Evolutionary conservation across 2,329 filamentous ascomycete species (phyloP), one percentile per base, ranked within the genome.

Genomic region (Aspergillus sp.): DNA sequence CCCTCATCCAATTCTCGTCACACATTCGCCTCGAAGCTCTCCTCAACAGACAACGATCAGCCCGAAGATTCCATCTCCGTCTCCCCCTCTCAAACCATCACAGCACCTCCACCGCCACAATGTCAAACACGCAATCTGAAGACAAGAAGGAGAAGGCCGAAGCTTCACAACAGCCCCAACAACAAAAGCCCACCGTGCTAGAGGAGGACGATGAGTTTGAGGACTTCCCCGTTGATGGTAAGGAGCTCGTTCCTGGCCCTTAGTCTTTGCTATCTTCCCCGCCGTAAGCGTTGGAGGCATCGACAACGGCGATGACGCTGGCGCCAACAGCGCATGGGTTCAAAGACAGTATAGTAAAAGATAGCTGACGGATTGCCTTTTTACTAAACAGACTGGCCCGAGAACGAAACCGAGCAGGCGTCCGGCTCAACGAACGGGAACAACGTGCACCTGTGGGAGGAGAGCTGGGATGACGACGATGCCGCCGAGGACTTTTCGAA

Each of bases 201-300:
- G 95, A 97, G 78, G 95, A 99, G 78, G 95, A 99, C 75, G 95
- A 99, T 78, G 95, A 99, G 82, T 99, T 99, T 73, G 95, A 99
- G 77, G 95, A 99, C 78, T 99, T 99, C 74, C 95, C 95, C 28
- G 91, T 96, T 60, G 94, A 99, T 81, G 93, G 95, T 97, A 80
- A 60, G 72, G 64, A 47, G 41, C 38, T 19, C 30, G 23, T 11
- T 25, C 19, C 54, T 31, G 28, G 7, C 19, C 31, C 49, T 28
- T 43, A 38, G n/a, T 53, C 28, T 46, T 30, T 34, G 34, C 34
- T 28, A 15, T 13, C 34, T 15, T 41, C 34, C 34, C 34, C 34
- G 2, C 13, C 34, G 13, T 41, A 41, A 41, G 9, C 34, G 15
- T 15, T 15, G 34, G 11, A 15, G 34, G 15, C 15, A 2, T 5